Evolutionary conservation across 495 filamentous ascomycete species (phyloP).

Genomic region (Penicillium longicatenatum): DNA sequence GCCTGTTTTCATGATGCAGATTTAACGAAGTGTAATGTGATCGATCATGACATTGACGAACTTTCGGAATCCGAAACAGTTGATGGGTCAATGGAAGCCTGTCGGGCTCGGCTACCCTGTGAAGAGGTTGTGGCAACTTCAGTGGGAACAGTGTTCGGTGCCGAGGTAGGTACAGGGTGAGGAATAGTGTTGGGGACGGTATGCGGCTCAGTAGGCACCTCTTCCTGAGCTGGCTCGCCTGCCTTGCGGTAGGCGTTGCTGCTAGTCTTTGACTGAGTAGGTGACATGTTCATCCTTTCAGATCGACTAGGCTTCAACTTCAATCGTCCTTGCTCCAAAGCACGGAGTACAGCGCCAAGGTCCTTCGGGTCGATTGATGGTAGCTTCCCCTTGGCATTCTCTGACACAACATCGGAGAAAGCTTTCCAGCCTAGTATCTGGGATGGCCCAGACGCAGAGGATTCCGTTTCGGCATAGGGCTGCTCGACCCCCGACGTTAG

Average conservation of each 20-base stretch:
- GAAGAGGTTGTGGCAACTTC: neutral
- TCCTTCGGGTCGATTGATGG: conserved; percentile 43
- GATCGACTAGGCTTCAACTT: conserved; percentile 37
- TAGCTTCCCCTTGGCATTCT: conserved; percentile 41
- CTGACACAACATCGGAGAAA: conserved; percentile 39
- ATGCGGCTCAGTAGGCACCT: conserved; percentile 13
- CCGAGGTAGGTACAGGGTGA: neutral
- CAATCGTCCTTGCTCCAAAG: conserved; percentile 39
- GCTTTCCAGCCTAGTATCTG: conserved; percentile 45
- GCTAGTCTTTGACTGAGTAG: conserved; percentile 34
- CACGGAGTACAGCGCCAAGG: conserved; percentile 37
- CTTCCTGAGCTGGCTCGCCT: conserved; percentile 24
- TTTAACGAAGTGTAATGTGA: neutral
- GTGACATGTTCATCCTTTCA: conserved; percentile 36
- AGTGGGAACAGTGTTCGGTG: conserved; percentile 26
- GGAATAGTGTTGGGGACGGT: too few species aligned
- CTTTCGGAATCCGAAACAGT: conserved; percentile 28
- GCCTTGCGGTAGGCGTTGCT: conserved; percentile 17
- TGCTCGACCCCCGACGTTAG: conserved; percentile 30
- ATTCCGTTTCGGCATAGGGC: conserved; percentile 39
- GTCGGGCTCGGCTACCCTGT: neutral
- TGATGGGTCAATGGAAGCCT: neutral
- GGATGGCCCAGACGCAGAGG: conserved; percentile 37
- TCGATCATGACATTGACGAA: neutral
- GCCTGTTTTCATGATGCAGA: neutral